Conservation (phyloP, 768 basidiomycete genomes). For the Suillus brevipes region DNA sequence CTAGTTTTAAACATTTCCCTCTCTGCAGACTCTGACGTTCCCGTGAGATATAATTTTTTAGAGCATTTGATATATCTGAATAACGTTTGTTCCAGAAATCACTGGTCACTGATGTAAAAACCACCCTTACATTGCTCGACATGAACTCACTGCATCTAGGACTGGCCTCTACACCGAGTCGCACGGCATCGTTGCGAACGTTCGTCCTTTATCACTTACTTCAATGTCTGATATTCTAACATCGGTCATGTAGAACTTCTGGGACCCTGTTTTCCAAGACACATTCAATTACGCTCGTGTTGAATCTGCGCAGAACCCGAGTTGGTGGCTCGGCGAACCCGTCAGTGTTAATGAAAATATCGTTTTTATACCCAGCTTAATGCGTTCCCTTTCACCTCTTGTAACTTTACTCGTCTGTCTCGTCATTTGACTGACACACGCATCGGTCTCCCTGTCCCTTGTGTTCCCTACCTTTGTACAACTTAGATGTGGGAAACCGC, state of each 20-base stretch:
- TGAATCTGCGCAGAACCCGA: slow-evolving; percentile 60
- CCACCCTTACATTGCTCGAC: neutral
- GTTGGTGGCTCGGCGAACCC: slow-evolving; percentile 91
- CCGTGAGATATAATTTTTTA: slow-evolving; percentile 55
- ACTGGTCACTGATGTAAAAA: slow-evolving; percentile 82
- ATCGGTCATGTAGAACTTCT: slow-evolving; percentile 67
- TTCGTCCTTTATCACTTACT: slow-evolving; percentile 32
- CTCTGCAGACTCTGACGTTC: slow-evolving; percentile 76
- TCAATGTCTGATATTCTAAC: neutral
- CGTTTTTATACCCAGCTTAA: neutral
- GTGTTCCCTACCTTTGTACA: neutral
- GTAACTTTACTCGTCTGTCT: neutral
- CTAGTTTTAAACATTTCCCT: slow-evolving; percentile 11
- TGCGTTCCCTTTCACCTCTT: neutral
- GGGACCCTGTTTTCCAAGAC: slow-evolving; percentile 62
- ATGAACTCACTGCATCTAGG: slow-evolving; percentile 40
- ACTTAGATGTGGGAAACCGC: slow-evolving; percentile 90
- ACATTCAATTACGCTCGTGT: slow-evolving; percentile 74
- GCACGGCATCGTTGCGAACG: slow-evolving; percentile 90
- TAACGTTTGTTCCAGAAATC: slow-evolving; percentile 55
- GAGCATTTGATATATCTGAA: slow-evolving; percentile 4
- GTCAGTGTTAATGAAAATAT: slow-evolving; percentile 41
- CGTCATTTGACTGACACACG: neutral
- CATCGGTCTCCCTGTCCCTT: neutral
- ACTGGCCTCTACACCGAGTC: slow-evolving; percentile 89